Conservation (phyloP, 495 filamentous ascomycete species). For the Podospora australis region DNA sequence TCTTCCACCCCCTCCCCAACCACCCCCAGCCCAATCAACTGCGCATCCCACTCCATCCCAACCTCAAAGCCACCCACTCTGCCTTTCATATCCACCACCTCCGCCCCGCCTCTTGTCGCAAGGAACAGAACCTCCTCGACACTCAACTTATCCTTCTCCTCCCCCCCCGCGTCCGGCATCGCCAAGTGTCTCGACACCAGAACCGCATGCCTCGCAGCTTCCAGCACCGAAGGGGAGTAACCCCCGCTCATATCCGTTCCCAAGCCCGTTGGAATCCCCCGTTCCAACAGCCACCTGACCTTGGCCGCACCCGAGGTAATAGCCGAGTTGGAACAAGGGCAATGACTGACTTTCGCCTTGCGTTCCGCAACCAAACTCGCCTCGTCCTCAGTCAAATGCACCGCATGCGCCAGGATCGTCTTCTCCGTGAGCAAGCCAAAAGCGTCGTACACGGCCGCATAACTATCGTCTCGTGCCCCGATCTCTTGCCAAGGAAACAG, state of each 20-base stretch:
- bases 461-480: constrained; percentile 40
- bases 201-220: constrained; percentile 69
- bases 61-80: constrained; percentile 71
- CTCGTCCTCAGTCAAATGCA: constrained; percentile 67
- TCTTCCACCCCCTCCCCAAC: constrained; percentile 34
- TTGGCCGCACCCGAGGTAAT: constrained; percentile 67
- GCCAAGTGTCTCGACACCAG: constrained; percentile 65
- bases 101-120: constrained; percentile 73
- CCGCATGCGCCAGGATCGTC: constrained; percentile 81
- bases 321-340: constrained; percentile 76
- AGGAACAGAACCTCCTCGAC: constrained; percentile 88
- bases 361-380: constrained; percentile 52
- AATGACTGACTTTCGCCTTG: constrained; percentile 68
- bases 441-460: constrained; percentile 74
- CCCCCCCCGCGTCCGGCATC: constrained; percentile 38
- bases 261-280: constrained; percentile 70
- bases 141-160: constrained; percentile 50
- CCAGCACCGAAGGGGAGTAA: constrained; percentile 70
- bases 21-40: constrained; percentile 58
- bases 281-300: constrained; percentile 65
- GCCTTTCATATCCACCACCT: constrained; percentile 62
- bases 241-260: constrained; percentile 90
- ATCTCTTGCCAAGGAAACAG: constrained; percentile 53
- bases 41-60: constrained; percentile 87
- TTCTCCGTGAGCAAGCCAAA: constrained; percentile 58